Conservation (phyloP, 805 yeast genomes). For the Jamesozyma hellenica region DNA sequence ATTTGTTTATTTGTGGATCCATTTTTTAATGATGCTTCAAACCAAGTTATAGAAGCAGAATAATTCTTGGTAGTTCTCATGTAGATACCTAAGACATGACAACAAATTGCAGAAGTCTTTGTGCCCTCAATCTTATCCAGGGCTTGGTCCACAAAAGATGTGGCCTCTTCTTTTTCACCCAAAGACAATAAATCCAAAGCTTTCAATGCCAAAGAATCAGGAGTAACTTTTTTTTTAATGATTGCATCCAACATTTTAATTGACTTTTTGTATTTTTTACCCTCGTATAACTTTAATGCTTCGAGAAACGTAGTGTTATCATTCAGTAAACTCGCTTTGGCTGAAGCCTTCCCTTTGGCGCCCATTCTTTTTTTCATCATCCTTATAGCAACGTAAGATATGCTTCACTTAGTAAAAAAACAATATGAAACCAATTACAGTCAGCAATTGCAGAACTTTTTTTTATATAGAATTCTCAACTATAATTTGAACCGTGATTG, state of each 20-base stretch:
- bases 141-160: slow-evolving; percentile 50
- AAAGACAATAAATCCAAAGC: slow-evolving; percentile 56
- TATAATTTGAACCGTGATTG: too few species aligned
- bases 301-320: slow-evolving; percentile 61
- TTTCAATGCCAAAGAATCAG: slow-evolving; percentile 76
- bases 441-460: too few species aligned
- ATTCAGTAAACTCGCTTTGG: slow-evolving; percentile 29
- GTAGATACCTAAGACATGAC: slow-evolving; percentile 80
- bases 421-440: too few species aligned
- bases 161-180: slow-evolving; percentile 56
- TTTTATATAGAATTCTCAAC: too few species aligned
- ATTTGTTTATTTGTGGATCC: slow-evolving; percentile 74
- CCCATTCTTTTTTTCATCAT: slow-evolving; percentile 29
- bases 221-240: slow-evolving; percentile 63
- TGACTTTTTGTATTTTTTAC: slow-evolving; percentile 79
- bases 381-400: neutral
- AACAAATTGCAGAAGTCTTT: slow-evolving; percentile 50
- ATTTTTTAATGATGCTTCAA: slow-evolving; percentile 60
- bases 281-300: slow-evolving; percentile 75
- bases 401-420: too few species aligned
- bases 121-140: slow-evolving; percentile 41
- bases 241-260: slow-evolving; percentile 64
- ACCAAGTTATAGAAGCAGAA: slow-evolving; percentile 68
- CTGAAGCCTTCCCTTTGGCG: slow-evolving; percentile 8
- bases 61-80: slow-evolving; percentile 63